Conservation (phyloP, 1,139 yeast genomes). For the Candida sanyaensis region DNA sequence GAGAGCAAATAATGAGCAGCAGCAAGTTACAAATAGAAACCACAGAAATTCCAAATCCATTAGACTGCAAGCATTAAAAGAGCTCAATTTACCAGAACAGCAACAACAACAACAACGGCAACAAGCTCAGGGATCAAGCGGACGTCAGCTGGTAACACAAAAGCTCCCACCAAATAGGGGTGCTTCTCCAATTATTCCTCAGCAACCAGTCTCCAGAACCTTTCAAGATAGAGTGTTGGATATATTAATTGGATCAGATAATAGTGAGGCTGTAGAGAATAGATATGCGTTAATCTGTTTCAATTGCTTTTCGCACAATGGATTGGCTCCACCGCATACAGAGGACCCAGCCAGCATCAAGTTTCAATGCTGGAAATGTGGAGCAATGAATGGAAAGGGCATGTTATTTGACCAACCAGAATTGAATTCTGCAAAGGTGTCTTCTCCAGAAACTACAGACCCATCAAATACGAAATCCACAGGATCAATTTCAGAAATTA, state of each 20-base stretch:
- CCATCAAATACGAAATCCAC: background rate
- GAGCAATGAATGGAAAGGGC: constrained; percentile 50
- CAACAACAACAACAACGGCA: constrained; percentile 1
- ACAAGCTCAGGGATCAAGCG: background rate
- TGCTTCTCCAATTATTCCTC: constrained; percentile 1
- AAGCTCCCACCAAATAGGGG: constrained; percentile 2
- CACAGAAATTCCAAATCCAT: constrained; percentile 1
- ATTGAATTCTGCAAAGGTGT: background rate
- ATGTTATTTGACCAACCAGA: constrained; percentile 12
- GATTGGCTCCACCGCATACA: constrained; percentile 76
- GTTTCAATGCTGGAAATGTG: constrained; percentile 78
- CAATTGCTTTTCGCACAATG: constrained; percentile 70
- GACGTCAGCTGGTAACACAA: background rate
- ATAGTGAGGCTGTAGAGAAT: constrained; percentile 57
- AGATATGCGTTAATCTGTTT: constrained; percentile 76
- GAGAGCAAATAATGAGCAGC: constrained; percentile 1
- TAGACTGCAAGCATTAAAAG: constrained; percentile 13
- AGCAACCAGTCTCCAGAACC: constrained; percentile 18
- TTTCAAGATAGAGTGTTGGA: constrained; percentile 50
- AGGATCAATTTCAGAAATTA: background rate
- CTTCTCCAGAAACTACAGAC: background rate
- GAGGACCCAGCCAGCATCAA: constrained; percentile 53
- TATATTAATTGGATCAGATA: constrained; percentile 70
- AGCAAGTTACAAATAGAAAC: background rate
- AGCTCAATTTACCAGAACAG: constrained; percentile 10